Conservation (phyloP, 2,329 filamentous ascomycete genomes). For the Trichoderma afroharzianum region DNA sequence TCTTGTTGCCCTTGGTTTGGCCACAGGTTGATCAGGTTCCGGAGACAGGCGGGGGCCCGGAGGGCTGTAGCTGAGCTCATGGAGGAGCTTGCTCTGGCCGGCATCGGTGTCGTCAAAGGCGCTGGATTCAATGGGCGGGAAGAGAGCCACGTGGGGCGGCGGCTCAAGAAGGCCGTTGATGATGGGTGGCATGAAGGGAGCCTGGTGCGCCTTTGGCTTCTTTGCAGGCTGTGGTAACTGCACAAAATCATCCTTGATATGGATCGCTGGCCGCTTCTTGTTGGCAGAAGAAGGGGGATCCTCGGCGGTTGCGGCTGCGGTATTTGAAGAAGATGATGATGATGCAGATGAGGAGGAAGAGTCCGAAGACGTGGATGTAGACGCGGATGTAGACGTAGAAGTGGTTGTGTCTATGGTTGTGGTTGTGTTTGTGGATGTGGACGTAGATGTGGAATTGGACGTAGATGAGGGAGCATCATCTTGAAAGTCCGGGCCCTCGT, state of each 20-base stretch:
- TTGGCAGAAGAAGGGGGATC: constrained; percentile 28
- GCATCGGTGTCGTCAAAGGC: constrained; percentile 50
- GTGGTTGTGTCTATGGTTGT: not conserved
- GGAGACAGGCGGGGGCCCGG: constrained; percentile 24
- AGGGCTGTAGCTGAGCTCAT: constrained; percentile 38
- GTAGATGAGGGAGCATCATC: constrained; percentile 39
- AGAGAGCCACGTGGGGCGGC: constrained; percentile 57
- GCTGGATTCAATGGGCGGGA: constrained; percentile 58
- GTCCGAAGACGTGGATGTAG: not conserved
- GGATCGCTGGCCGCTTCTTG: constrained; percentile 52
- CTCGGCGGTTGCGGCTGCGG: not conserved
- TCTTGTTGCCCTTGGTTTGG: constrained; percentile 39
- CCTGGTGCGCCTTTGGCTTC: constrained; percentile 59
- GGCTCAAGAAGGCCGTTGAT: constrained; percentile 63
- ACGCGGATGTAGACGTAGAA: not conserved
- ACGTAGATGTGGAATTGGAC: not conserved
- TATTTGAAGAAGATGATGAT: not conserved
- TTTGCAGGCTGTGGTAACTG: constrained; percentile 62
- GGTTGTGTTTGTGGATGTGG: not conserved
- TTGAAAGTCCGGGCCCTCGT: constrained; percentile 40
- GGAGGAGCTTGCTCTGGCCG: constrained; percentile 39
- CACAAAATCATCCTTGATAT: constrained; percentile 58
- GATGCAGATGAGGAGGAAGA: not conserved
- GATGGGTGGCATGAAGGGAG: constrained; percentile 57
- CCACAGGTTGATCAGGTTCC: constrained; percentile 30